Base-by-base conservation (phyloP, 1,284 basidiomycete species). In the Mycosarcoma mackinlayi region DNA sequence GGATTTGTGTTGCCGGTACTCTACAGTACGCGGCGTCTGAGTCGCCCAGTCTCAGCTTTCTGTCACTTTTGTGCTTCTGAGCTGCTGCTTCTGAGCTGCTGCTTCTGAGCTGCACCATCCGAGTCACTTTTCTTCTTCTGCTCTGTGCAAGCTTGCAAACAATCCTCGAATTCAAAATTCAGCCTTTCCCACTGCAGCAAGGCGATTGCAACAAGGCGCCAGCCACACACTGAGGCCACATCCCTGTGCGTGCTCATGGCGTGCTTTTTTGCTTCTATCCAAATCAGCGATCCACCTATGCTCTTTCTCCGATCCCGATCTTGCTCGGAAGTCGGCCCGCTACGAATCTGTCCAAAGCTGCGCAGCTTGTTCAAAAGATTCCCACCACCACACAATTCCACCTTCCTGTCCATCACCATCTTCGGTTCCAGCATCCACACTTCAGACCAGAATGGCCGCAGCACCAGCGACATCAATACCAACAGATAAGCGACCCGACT, bases 401-500 rank as follows among this genome's bases (percentile, higher is more conserved):
- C 38, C 11, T 38, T 24, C 35, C 2, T 11, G 9, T 11, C 6
- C 34, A 28, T 25, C 35, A 11, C 21, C 21, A 16, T 46, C 33
- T 37, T 18, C 34, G n/a, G n/a, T n/a, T n/a, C n/a, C n/a, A n/a
- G n/a, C n/a, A n/a, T 3, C 24, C 27, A 0, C 25, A 21, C 11
- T 9, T 14, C 25, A 4, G 23, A 8, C 33, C 19, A 47, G 14
- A 16, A 51, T 39, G 38, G 49, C 44, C 14, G 33, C 54, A 31
- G 33, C 57, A 13, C 23, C 40, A 16, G 4, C 49, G 27, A 25
- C 33, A 18, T 35, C 47, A 42, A 14, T 35, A 7, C 33, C 27
- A 2, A 28, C 21, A 8, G 64, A 67, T 14, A 59, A 51, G 30
- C 38, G 67, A 18, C 56, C 67, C 6, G 67, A 70, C 50, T 57